Conservation (phyloP, 805 yeast species). For the Ogataea ganodermae region DNA sequence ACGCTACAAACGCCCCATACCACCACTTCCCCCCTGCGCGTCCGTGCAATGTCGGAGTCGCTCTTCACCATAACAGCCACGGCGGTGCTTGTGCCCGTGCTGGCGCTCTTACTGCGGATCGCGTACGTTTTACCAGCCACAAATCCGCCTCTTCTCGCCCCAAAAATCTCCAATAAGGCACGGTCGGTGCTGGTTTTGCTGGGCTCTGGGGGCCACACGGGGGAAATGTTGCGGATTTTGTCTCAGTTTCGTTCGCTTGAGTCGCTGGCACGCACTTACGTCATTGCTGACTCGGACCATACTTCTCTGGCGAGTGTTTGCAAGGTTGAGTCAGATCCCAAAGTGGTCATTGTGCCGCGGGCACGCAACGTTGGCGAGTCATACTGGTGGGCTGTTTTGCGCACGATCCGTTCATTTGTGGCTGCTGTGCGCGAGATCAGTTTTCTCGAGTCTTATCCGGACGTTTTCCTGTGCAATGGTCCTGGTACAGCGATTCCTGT, state of each 20-base stretch:
- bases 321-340: constrained; percentile 36
- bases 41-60: constrained; percentile 1
- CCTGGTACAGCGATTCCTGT: constrained; percentile 82
- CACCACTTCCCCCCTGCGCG: too few species aligned
- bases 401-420: constrained; percentile 37
- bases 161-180: not conserved
- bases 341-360: constrained; percentile 32
- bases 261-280: constrained; percentile 30
- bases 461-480: constrained; percentile 57
- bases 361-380: constrained; percentile 43
- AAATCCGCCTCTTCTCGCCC: not conserved
- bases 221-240: constrained; percentile 84
- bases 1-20: too few species aligned
- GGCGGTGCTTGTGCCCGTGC: not conserved
- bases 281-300: constrained; percentile 47
- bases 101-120: constrained; percentile 5
- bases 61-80: not conserved
- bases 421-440: constrained; percentile 22
- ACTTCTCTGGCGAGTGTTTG: constrained; percentile 45
- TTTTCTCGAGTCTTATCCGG: constrained; percentile 23
- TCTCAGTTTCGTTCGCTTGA: constrained; percentile 35
- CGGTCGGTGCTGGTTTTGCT: constrained; percentile 56
- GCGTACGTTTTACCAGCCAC: constrained; percentile 29
- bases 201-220: constrained; percentile 97
- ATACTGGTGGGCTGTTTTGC: constrained; percentile 30